Conservation (phyloP, 768 basidiomycete genomes). For the Nidularia pulvinata region DNA sequence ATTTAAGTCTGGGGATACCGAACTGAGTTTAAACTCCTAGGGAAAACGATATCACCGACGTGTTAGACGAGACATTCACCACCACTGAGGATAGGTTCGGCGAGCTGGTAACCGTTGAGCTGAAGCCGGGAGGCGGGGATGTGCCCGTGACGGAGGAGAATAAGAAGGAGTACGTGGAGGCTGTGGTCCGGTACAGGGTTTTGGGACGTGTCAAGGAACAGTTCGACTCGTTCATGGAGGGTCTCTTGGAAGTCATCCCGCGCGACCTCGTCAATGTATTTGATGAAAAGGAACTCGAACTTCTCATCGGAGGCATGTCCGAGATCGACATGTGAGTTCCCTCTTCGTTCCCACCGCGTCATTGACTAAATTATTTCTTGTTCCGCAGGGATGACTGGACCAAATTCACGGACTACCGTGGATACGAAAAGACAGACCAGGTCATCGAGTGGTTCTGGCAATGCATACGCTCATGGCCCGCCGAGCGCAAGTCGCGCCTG, state of each 20-base stretch:
- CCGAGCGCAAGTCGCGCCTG: constrained; percentile 84
- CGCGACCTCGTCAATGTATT: constrained; percentile 86
- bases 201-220: constrained; percentile 81
- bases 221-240: constrained; percentile 84
- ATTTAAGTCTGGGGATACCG: too few species aligned
- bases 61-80: constrained; percentile 74
- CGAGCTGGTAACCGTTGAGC: constrained; percentile 65
- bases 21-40: constrained; percentile 25
- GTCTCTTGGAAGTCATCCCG: constrained; percentile 84
- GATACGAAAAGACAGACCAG: constrained; percentile 83
- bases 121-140: constrained; percentile 61
- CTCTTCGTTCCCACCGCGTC: not conserved
- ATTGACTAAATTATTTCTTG: constrained; percentile 5
- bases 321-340: constrained; percentile 79
- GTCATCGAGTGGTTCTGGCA: constrained; percentile 98
- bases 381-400: constrained; percentile 80
- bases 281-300: constrained; percentile 87
- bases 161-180: constrained; percentile 78
- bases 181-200: constrained; percentile 83
- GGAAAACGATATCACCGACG: constrained; percentile 75
- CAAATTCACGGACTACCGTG: constrained; percentile 92
- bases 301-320: constrained; percentile 91
- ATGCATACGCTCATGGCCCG: constrained; percentile 86
- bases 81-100: constrained; percentile 77
- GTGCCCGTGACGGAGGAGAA: constrained; percentile 71